phyloP scores from a whole-genome alignment of 306 rosid species.

The Cyclanthera cordifolia region DNA sequence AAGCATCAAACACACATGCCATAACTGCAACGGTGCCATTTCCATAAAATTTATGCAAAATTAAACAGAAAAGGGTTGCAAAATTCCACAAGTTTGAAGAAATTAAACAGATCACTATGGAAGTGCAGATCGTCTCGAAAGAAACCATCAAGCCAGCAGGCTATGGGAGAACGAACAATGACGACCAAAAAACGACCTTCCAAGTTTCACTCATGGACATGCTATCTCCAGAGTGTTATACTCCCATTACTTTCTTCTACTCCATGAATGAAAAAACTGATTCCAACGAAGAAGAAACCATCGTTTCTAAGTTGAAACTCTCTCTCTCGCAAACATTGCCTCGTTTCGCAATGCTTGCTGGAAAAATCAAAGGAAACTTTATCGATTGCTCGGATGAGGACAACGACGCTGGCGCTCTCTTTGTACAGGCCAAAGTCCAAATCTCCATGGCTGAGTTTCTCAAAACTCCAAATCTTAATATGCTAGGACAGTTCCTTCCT shows the following conservation, averaged over 20 bases:
- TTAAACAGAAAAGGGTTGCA: no score
- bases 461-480: not conserved
- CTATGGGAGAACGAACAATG: constrained; percentile 22
- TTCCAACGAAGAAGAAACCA: not conserved
- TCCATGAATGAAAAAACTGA: not conserved
- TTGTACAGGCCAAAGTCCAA: constrained; percentile 14
- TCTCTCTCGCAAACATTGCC: constrained; percentile 32
- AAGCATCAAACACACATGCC: not conserved
- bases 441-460: constrained; percentile 5
- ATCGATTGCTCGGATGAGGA: constrained; percentile 8
- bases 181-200: constrained; percentile 22
- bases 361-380: not conserved
- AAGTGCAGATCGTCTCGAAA: constrained; percentile 22
- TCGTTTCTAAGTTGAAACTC: constrained; percentile 16
- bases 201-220: constrained; percentile 43
- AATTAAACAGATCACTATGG: not conserved
- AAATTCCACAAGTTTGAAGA: not conserved
- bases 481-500: constrained; percentile 10
- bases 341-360: constrained; percentile 33
- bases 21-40: no score
- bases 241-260: constrained; percentile 29
- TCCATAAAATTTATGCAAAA: no score
- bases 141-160: constrained; percentile 21
- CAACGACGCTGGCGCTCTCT: not conserved
- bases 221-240: constrained; percentile 32